These are phyloP conservation scores for Neonectria faginata DNA, from an alignment of 2,329 filamentous ascomycete genomes.

Conservation along the genomic window DNA sequence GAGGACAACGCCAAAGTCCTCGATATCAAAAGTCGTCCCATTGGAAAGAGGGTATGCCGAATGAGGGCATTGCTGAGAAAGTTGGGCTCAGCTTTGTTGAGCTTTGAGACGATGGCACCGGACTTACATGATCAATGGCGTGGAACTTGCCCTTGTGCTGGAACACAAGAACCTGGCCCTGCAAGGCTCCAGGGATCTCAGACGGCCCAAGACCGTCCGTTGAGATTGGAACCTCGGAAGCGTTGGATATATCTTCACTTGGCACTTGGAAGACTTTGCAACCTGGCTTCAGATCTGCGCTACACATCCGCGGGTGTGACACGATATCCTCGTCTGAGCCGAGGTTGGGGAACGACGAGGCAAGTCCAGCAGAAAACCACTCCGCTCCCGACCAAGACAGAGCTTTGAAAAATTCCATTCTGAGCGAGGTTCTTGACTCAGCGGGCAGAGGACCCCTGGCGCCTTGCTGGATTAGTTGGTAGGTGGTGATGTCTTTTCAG, in stretches of 20 bases:
- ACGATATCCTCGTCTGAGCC: conserved; percentile 54
- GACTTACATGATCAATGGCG: conserved; percentile 74
- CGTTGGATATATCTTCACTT: conserved; percentile 52
- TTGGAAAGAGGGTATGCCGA: conserved; percentile 74
- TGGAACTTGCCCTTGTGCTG: conserved; percentile 72
- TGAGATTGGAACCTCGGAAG: conserved; percentile 52
- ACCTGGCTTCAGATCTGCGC: conserved; percentile 56
- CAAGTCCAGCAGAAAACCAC: conserved; percentile 68
- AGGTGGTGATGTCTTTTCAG: neutral
- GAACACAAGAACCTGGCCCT: conserved; percentile 74
- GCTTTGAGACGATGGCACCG: accelerated
- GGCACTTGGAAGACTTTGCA: conserved; percentile 70
- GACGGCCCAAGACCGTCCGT: conserved; percentile 47
- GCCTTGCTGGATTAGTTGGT: neutral
- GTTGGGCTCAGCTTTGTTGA: neutral
- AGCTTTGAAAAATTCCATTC: conserved; percentile 43
- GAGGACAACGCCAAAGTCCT: conserved; percentile 75
- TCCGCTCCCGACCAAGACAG: conserved; percentile 29
- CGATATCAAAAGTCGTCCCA: conserved; percentile 75
- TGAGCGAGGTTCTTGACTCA: neutral
- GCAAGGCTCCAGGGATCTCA: conserved; percentile 53
- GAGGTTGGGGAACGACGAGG: conserved; percentile 67
- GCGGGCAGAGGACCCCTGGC: neutral
- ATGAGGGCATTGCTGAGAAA: conserved; percentile 71
- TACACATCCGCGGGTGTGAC: conserved; percentile 53